Evolutionary conservation across 2,329 filamentous ascomycete species (phyloP).

Genomic region (Leptoxyphium fumago): DNA sequence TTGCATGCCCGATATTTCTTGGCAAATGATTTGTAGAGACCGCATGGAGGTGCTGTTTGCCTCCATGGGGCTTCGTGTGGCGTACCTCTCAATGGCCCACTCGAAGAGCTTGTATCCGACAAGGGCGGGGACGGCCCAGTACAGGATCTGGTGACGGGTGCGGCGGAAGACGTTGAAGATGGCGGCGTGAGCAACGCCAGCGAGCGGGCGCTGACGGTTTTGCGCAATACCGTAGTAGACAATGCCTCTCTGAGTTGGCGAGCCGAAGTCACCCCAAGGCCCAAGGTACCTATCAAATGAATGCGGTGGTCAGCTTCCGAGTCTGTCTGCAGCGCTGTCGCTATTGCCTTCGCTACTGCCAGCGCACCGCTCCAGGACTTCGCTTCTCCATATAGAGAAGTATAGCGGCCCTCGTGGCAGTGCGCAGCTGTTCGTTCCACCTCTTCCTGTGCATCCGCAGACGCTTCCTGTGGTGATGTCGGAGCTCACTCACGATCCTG

Average conservation of each 20-base stretch:
- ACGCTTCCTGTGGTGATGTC: background rate
- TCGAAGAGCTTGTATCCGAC: constrained; percentile 68
- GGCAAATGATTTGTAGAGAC: background rate
- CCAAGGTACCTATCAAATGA: constrained; percentile 48
- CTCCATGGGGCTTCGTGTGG: constrained; percentile 6
- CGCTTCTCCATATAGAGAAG: too few species aligned
- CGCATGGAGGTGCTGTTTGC: background rate
- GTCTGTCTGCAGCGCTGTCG: too few species aligned
- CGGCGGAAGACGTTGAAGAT: constrained; percentile 94
- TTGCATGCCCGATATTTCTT: background rate
- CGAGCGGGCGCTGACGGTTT: constrained; percentile 81
- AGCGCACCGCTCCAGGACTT: too few species aligned
- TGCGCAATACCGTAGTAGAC: constrained; percentile 60
- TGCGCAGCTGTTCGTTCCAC: background rate
- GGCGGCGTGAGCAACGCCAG: constrained; percentile 61
- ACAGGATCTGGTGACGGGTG: constrained; percentile 73
- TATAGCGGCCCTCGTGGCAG: too few species aligned
- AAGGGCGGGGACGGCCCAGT: constrained; percentile 67
- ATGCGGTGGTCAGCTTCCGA: too few species aligned
- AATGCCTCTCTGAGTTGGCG: constrained; percentile 44
- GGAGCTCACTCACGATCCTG: constrained; percentile 22
- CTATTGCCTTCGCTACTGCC: too few species aligned
- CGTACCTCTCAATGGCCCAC: constrained; percentile 85
- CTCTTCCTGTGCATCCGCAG: background rate
- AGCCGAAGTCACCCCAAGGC: constrained; percentile 55